phyloP scores from a whole-genome alignment of 441 rosid species.

The Cnidoscolus chayamansa region DNA sequence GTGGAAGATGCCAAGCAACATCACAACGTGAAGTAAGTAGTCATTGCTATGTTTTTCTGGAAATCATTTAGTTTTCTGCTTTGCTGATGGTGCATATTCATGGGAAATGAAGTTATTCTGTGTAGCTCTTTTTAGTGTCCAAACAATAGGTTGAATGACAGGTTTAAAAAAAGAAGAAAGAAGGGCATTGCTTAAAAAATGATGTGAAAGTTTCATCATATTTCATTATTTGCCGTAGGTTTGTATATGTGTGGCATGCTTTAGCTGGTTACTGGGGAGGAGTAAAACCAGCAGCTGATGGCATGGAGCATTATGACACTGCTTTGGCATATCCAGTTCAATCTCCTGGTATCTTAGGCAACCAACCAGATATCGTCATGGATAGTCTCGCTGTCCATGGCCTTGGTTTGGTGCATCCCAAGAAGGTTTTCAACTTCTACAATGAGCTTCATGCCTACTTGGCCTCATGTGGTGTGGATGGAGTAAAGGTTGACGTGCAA shows the following conservation, averaged over 20 bases:
- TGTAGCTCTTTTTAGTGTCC: background rate
- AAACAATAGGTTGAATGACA: background rate
- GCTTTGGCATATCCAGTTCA: slow-evolving; percentile 79
- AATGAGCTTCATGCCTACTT: slow-evolving; percentile 85
- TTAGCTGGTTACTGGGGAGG: slow-evolving; percentile 97
- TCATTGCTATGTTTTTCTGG: slow-evolving; percentile 1
- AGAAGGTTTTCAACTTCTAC: slow-evolving; percentile 83
- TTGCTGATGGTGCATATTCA: background rate
- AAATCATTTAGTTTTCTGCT: background rate
- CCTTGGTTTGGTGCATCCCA: slow-evolving; percentile 82
- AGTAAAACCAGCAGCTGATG: slow-evolving; percentile 80
- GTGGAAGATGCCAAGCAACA: slow-evolving; percentile 70
- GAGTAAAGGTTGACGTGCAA: slow-evolving; percentile 91
- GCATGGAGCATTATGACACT: slow-evolving; percentile 90
- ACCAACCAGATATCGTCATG: slow-evolving; percentile 87
- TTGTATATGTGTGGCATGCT: slow-evolving; percentile 91
- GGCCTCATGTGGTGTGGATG: slow-evolving; percentile 88
- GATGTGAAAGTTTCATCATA: background rate
- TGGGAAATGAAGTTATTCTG: background rate
- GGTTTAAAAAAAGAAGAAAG: background rate
- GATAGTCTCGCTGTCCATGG: slow-evolving; percentile 83
- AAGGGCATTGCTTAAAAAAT: background rate
- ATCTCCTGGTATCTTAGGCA: slow-evolving; percentile 81
- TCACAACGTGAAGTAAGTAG: slow-evolving; percentile 73
- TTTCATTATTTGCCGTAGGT: slow-evolving; percentile 33